Base-by-base conservation (phyloP, 148 eudicot species). In the Vaccinium vitisidaea region DNA sequence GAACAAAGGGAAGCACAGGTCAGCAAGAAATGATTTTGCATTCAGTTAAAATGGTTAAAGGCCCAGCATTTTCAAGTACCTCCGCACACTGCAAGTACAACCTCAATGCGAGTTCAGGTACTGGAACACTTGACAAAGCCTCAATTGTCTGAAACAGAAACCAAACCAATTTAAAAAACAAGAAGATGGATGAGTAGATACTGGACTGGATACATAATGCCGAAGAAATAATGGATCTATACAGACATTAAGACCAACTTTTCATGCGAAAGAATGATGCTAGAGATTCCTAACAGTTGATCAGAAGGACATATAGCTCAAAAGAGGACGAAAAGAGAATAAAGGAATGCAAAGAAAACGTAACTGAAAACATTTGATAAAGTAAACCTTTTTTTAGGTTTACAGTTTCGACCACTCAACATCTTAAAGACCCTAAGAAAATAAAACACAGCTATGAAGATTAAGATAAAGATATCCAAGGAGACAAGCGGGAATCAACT, bases 81-180 rank as follows among this genome's bases (percentile, higher is more conserved):
- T 97, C 99, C 50, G 99, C 99, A 86, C 99, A 97, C 84, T 95
- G 91, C 84, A 97, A 87, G 89, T 97, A 97, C 75, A 97, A 87
- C 84, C 94, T 91, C 54, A 97, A 85, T 63, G 98, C 94, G 46
- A 97, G 95, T 89, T 94, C 99, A 75, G 99, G 94, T 75, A 92
- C 98, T 63, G 99, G 96, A 84, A 94, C 89, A 77, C 82, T 88
- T 89, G 93, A 91, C 87, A 97, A 89, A 80, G 91, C 91, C 90
- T 97, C 99, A 79, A 97, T 92, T 73, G 89, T 94, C 99, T 97
- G 94, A 69, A 90, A 88, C 63, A 89, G 69, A 79, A 71, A 70
- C 27, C 36, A 46, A 21, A 82, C 10, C 78, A 19, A 36, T 21
- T 18, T 70, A 82, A 50, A 50, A 61, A 48, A 73, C n/a, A 59